Evolutionary conservation across 306 rosid genomes (phyloP).

Genomic region (Cucurbita pepo): DNA sequence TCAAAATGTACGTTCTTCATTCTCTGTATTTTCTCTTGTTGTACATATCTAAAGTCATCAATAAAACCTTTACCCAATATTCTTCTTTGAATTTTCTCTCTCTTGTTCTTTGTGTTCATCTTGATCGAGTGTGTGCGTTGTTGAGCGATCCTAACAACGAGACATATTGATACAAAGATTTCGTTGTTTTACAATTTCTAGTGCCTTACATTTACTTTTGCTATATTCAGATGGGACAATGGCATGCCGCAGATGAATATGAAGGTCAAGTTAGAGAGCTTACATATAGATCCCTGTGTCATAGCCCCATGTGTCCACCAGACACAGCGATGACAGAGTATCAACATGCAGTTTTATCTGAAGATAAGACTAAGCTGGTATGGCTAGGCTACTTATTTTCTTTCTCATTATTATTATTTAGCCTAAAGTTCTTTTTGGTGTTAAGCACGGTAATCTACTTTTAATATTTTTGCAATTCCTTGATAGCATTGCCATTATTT

Average conservation of each 20-base stretch:
- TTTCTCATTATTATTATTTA: background rate
- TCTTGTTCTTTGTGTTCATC: too few relatives aligned
- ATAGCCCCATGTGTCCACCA: slow-evolving; percentile 99
- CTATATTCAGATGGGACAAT: slow-evolving; percentile 71
- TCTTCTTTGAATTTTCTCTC: too few relatives aligned
- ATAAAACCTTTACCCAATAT: too few relatives aligned
- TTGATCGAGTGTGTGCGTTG: too few relatives aligned
- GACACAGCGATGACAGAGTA: slow-evolving; percentile 99
- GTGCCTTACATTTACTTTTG: background rate
- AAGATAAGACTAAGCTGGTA: slow-evolving; percentile 70
- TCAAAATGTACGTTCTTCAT: too few relatives aligned
- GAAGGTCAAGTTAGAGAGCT: slow-evolving; percentile 92
- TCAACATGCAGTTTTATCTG: slow-evolving; percentile 65
- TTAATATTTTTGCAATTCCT: background rate
- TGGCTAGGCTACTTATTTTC: slow-evolving; percentile 13
- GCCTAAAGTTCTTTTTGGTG: background rate
- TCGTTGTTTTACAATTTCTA: background rate
- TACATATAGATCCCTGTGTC: slow-evolving; percentile 75
- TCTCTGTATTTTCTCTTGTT: too few relatives aligned
- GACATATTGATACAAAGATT: background rate
- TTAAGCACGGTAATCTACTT: background rate
- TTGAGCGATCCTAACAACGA: background rate
- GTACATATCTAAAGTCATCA: too few relatives aligned
- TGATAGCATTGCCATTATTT: background rate
- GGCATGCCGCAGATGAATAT: slow-evolving; percentile 87